A percentile compares a stretch with the other conserved stretches of the same genome.
Conservation (phyloP, 352 stramenopile genomes). For the Blastocystis sp. region DNA sequence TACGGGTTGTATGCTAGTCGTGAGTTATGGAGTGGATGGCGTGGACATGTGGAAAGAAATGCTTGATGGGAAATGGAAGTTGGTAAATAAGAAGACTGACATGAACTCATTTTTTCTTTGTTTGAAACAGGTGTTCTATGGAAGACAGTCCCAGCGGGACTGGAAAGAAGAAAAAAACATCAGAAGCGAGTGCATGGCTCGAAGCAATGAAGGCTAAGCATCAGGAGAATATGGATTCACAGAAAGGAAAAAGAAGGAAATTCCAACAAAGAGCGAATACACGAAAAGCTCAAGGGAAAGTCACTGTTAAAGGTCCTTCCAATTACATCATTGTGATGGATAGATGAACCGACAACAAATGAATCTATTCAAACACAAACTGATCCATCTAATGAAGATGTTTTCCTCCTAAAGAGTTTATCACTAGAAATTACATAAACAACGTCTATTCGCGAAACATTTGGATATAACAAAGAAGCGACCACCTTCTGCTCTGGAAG, state of each 20-base stretch:
- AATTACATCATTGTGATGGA: too few relatives aligned
- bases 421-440: neutral
- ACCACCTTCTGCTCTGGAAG: neutral
- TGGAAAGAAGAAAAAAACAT: neutral
- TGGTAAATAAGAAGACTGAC: neutral
- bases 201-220: neutral
- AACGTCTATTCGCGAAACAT: conserved; percentile 18
- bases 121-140: neutral
- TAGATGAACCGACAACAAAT: too few relatives aligned
- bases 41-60: conserved; percentile 96
- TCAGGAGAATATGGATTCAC: neutral
- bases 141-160: neutral
- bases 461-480: neutral
- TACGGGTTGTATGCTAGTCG: conserved; percentile 92
- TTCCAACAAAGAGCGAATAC: too few relatives aligned
- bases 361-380: too few relatives aligned
- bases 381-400: too few relatives aligned
- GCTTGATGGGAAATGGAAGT: conserved; percentile 86
- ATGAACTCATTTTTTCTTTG: neutral
- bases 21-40: conserved; percentile 90
- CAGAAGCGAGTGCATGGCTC: neutral
- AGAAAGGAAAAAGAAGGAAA: neutral
- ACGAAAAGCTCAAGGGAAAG: too few relatives aligned
- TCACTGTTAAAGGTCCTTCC: too few relatives aligned
- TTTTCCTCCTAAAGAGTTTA: neutral